A percentile compares a stretch with the other conserved stretches of the same genome.
Evolutionary conservation across 305 asterid genomes (phyloP).

Genomic region (Fraxinus velutina): DNA sequence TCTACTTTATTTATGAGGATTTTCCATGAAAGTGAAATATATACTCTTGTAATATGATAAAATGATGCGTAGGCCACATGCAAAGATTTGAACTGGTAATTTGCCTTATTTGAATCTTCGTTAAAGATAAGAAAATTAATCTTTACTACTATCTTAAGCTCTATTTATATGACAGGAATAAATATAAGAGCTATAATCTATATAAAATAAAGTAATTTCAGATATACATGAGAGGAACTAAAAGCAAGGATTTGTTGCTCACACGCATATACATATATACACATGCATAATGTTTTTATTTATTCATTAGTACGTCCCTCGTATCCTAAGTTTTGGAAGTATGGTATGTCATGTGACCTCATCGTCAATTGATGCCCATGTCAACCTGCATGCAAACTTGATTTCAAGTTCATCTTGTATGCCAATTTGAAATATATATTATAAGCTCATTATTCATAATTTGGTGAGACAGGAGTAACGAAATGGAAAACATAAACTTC

Average conservation of each 20-base stretch:
- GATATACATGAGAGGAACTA: neutral
- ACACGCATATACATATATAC: neutral
- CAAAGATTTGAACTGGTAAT: neutral
- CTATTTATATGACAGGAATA: neutral
- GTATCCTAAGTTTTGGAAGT: neutral
- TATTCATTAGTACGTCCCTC: neutral
- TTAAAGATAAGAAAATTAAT: neutral
- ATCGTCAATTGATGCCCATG: neutral
- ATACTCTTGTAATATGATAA: neutral
- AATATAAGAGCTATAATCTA: neutral
- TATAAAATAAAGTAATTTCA: neutral
- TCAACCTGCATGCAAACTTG: neutral
- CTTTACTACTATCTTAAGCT: neutral
- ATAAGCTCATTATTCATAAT: neutral
- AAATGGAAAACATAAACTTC: neutral
- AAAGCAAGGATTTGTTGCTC: neutral
- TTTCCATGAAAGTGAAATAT: neutral
- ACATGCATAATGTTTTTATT: neutral
- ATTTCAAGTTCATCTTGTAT: neutral
- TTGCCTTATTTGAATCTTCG: neutral
- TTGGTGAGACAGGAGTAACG: neutral
- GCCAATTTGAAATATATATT: neutral
- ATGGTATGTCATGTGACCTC: neutral
- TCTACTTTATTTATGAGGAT: neutral
- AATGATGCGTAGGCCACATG: neutral